Percentiles rank a stretch among this genome's conserved stretches.
These are phyloP conservation scores for Teratosphaeria epicoccoides DNA, from an alignment of 2,329 filamentous ascomycete genomes.

Conservation along the genomic window DNA sequence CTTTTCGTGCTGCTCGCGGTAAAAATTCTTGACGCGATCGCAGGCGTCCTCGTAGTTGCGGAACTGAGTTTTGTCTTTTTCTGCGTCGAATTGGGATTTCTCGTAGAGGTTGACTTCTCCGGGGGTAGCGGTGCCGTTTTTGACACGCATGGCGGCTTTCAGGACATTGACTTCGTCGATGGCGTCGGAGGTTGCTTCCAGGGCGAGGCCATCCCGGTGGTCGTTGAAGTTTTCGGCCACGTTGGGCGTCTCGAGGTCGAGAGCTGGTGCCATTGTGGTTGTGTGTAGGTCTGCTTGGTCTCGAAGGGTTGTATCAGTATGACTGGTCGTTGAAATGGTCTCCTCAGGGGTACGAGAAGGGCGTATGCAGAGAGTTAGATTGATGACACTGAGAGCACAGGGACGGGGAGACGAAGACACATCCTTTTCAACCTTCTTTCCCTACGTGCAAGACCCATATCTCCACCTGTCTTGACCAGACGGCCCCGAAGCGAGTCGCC, in stretches of 20 bases:
- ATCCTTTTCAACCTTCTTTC: background rate
- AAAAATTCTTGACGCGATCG: conserved; percentile 78
- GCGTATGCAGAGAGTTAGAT: background rate
- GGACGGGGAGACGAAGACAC: background rate
- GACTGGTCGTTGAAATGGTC: background rate
- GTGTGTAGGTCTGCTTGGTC: background rate
- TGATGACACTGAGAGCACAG: background rate
- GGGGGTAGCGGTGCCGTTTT: conserved; percentile 35
- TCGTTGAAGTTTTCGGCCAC: conserved; percentile 35
- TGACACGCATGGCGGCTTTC: conserved; percentile 44
- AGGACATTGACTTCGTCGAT: conserved; percentile 52
- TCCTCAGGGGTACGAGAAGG: background rate
- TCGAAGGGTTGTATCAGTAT: background rate
- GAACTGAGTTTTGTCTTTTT: conserved; percentile 72
- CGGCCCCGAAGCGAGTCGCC: background rate
- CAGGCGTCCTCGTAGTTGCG: conserved; percentile 75
- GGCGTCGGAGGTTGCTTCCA: conserved; percentile 49
- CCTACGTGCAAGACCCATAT: background rate
- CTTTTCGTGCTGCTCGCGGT: conserved; percentile 59
- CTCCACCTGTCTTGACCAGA: background rate
- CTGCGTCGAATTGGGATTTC: conserved; percentile 56
- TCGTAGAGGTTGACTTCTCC: conserved; percentile 42
- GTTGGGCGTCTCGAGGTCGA: conserved; percentile 33
- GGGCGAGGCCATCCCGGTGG: conserved; percentile 45
- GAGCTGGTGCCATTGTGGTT: conserved; percentile 36